A percentile compares a stretch with the other conserved stretches of the same genome.
Evolutionary conservation across 148 eudicot genomes (phyloP).

Genomic region (Heliamphora exappendiculata): DNA sequence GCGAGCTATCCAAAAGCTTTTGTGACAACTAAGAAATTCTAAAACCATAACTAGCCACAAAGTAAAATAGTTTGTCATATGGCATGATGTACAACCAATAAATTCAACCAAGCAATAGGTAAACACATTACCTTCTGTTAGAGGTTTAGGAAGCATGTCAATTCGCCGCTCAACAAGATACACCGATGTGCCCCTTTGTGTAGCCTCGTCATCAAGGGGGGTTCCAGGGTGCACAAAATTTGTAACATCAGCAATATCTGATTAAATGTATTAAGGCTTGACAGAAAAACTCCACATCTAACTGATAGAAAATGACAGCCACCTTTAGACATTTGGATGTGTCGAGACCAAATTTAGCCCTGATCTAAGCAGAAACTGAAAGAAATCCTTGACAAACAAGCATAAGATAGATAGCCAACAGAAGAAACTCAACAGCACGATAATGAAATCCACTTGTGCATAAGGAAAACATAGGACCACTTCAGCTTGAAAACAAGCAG

Average conservation of each 20-base stretch:
- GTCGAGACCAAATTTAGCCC: background rate
- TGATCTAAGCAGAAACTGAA: background rate
- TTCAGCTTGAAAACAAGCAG: background rate
- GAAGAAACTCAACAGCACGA: background rate
- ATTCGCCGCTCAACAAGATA: conserved; percentile 95
- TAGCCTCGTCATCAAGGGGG: conserved; percentile 87
- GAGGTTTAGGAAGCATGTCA: conserved; percentile 99
- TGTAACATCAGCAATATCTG: conserved; percentile 98
- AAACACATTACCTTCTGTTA: conserved; percentile 67
- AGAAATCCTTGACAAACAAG: background rate
- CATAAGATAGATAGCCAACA: background rate
- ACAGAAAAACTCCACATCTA: conserved; percentile 6
- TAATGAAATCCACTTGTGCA: background rate
- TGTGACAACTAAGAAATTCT: background rate
- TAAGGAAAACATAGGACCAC: background rate
- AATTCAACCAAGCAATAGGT: background rate
- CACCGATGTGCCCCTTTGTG: conserved; percentile 94
- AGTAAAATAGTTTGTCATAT: background rate
- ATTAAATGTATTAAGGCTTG: conserved; percentile 39
- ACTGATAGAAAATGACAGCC: background rate
- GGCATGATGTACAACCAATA: conserved; percentile 1
- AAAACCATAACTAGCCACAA: background rate
- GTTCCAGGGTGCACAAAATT: conserved; percentile 96
- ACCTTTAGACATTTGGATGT: background rate
- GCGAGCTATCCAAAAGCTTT: background rate